Conservation (phyloP, 2,329 filamentous ascomycete genomes). For the Colletotrichum tanaceti region DNA sequence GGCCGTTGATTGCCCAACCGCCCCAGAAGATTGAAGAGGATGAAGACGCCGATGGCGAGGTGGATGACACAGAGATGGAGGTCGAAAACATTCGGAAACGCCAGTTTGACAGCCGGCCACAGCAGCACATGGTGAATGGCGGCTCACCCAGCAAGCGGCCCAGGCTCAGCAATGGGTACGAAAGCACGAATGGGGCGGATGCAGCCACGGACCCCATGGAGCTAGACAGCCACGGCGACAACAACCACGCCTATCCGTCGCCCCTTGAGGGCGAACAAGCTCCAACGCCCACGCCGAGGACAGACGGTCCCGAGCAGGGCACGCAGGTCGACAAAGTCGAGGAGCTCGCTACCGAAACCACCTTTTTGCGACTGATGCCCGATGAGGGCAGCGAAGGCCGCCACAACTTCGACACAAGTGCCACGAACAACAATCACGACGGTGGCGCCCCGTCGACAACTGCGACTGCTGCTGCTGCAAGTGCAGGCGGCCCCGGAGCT, state of each 20-base stretch:
- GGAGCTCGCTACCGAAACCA: conserved; percentile 69
- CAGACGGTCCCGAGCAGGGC: conserved; percentile 72
- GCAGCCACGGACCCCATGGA: conserved; percentile 67
- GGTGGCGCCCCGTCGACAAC: conserved; percentile 51
- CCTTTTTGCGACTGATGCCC: conserved; percentile 66
- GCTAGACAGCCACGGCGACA: conserved; percentile 62
- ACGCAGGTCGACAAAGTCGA: conserved; percentile 74
- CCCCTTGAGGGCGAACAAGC: conserved; percentile 69
- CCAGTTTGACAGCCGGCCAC: conserved; percentile 57
- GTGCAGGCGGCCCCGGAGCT: conserved; percentile 32
- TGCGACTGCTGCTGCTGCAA: conserved; percentile 50
- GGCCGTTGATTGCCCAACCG: conserved; percentile 62
- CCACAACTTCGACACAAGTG: conserved; percentile 2
- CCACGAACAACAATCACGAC: conserved; percentile 42
- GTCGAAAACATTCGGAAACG: conserved; percentile 64
- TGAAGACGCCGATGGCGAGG: conserved; percentile 51
- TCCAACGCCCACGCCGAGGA: conserved; percentile 64
- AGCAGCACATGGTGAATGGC: conserved; percentile 59
- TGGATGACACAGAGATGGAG: conserved; percentile 53
- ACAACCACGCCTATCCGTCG: conserved; percentile 74
- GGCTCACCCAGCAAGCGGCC: conserved; percentile 69
- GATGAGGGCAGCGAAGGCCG: conserved; percentile 49
- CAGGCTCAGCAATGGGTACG: conserved; percentile 71
- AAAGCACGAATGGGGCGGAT: conserved; percentile 60
- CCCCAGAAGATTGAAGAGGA: conserved; percentile 54